Evolutionary conservation across 768 basidiomycete genomes (phyloP).

Genomic region (Kwoniella mangroviensis): DNA sequence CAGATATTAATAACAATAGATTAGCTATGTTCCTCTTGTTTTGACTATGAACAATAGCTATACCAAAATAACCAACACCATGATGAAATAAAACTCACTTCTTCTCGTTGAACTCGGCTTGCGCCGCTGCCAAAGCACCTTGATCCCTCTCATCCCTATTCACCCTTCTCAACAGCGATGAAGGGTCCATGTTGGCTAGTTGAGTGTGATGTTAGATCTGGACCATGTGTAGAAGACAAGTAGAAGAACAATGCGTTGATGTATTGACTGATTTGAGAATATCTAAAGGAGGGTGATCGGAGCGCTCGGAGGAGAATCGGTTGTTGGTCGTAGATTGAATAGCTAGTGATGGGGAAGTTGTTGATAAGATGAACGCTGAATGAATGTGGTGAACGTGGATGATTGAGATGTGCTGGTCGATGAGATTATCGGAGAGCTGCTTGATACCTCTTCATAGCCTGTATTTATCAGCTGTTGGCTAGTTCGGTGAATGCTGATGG

Average conservation of each 20-base stretch:
- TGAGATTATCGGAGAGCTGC: background rate
- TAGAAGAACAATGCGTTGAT: background rate
- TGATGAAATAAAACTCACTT: slow-evolving; percentile 62
- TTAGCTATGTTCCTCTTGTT: background rate
- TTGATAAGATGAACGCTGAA: background rate
- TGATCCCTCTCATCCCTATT: slow-evolving; percentile 69
- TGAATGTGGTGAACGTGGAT: background rate
- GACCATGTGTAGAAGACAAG: background rate
- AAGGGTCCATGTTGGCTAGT: slow-evolving; percentile 49
- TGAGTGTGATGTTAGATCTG: background rate
- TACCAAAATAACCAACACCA: background rate
- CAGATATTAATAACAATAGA: background rate
- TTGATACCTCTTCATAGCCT: background rate
- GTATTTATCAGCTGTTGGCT: background rate
- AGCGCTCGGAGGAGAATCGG: background rate
- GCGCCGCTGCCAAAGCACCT: slow-evolving; percentile 81
- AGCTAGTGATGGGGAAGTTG: slow-evolving; percentile 7
- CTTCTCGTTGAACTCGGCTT: slow-evolving; percentile 96
- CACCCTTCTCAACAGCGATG: slow-evolving; percentile 34
- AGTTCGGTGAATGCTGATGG: too few species aligned
- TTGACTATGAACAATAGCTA: background rate
- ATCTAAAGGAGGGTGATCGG: slow-evolving; percentile 8
- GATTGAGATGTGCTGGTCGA: background rate
- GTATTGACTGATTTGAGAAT: background rate
- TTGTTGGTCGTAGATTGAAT: background rate